phyloP scores from a whole-genome alignment of 495 filamentous ascomycete genomes.

The Neurospora sublineolata region DNA sequence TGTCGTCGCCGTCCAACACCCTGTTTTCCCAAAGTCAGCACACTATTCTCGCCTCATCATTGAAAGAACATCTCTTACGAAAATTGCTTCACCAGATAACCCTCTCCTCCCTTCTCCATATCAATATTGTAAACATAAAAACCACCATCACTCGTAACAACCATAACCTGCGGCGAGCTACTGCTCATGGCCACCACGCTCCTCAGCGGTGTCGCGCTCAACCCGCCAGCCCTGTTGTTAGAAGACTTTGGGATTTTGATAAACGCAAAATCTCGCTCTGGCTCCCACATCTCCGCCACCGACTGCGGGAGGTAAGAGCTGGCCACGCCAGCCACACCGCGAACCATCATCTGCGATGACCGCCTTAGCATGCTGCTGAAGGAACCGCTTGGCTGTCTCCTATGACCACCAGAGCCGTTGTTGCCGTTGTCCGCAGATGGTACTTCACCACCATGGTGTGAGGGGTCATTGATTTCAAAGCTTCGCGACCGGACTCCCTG shows the following conservation, averaged over 20 bases:
- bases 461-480: constrained; percentile 36
- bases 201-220: constrained; percentile 32
- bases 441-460: constrained; percentile 29
- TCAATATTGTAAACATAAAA: constrained; percentile 95
- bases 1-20: constrained; percentile 40
- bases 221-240: constrained; percentile 21
- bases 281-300: constrained; percentile 96
- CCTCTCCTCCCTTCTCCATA: constrained; percentile 91
- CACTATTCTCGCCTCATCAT: neutral
- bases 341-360: constrained; percentile 93
- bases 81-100: constrained; percentile 77
- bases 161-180: constrained; percentile 90
- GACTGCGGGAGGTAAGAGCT: constrained; percentile 84
- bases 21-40: constrained; percentile 19
- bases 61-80: constrained; percentile 45
- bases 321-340: constrained; percentile 73
- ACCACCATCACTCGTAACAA: constrained; percentile 87
- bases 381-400: constrained; percentile 46
- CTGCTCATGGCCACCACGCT: constrained; percentile 95
- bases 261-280: constrained; percentile 87
- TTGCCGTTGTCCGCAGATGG: constrained; percentile 22
- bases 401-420: constrained; percentile 15
- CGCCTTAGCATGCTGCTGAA: constrained; percentile 85
- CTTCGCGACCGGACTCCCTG: constrained; percentile 28
- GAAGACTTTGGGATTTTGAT: constrained; percentile 73